phyloP scores from a whole-genome alignment of 768 basidiomycete species.

The Asterophora parasitica region DNA sequence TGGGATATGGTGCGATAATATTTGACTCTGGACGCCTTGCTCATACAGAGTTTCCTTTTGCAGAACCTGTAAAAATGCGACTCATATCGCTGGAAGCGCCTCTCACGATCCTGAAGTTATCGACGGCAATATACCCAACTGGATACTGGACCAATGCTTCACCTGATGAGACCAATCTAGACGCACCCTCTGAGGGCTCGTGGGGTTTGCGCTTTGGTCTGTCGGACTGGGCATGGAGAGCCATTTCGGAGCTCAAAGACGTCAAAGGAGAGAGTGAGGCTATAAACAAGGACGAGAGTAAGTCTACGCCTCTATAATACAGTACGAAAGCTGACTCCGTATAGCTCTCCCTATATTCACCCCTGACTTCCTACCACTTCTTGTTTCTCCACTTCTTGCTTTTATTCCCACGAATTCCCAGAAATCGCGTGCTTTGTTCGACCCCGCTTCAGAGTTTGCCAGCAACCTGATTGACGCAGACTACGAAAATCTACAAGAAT shows the following conservation, averaged over 20 bases:
- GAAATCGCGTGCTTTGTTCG: slow-evolving; percentile 33
- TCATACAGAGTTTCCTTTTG: background rate
- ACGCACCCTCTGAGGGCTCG: slow-evolving; percentile 37
- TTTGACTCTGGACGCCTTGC: background rate
- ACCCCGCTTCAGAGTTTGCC: slow-evolving; percentile 35
- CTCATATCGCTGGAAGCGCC: slow-evolving; percentile 68
- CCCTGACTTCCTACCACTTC: slow-evolving; percentile 57
- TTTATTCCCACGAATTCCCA: slow-evolving; percentile 54
- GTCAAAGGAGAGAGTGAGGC: slow-evolving; percentile 64
- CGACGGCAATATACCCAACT: slow-evolving; percentile 67
- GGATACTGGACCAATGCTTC: slow-evolving; percentile 50
- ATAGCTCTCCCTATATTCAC: slow-evolving; percentile 56
- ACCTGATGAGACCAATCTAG: slow-evolving; percentile 18
- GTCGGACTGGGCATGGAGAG: slow-evolving; percentile 75
- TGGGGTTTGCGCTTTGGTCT: slow-evolving; percentile 65
- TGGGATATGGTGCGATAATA: slow-evolving; percentile 60
- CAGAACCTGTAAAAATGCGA: slow-evolving; percentile 68
- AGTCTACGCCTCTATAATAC: slow-evolving; percentile 14
- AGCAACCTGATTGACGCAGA: slow-evolving; percentile 55
- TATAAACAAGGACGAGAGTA: slow-evolving; percentile 52
- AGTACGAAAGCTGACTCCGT: background rate
- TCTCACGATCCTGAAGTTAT: slow-evolving; percentile 61
- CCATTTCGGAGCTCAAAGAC: slow-evolving; percentile 68
- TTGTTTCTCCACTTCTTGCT: slow-evolving; percentile 52
- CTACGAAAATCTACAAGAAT: slow-evolving; percentile 68